Evolutionary conservation across 2,329 filamentous ascomycete species (phyloP).

Genomic region (Arthrobotrys entomopaga): DNA sequence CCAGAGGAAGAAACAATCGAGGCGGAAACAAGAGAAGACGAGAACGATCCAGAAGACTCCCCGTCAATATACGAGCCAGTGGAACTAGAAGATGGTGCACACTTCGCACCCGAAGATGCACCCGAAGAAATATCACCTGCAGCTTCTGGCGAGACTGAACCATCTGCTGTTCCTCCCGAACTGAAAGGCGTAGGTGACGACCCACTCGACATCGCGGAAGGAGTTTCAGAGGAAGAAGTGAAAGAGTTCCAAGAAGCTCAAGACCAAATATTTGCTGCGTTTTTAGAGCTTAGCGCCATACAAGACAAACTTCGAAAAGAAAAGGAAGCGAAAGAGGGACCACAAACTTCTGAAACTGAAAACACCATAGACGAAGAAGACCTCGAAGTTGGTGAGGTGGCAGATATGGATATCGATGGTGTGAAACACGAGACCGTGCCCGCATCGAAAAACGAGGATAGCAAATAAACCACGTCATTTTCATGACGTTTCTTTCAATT

Average conservation of each 20-base stretch:
- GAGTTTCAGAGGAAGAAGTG: conserved; percentile 47
- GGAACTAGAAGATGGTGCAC: conserved; percentile 46
- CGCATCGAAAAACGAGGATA: conserved; percentile 11
- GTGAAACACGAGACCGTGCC: conserved; percentile 10
- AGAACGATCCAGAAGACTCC: conserved; percentile 11
- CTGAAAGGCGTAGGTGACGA: conserved; percentile 18
- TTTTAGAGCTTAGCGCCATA: conserved; percentile 34
- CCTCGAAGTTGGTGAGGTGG: conserved; percentile 22
- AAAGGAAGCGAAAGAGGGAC: conserved; percentile 6
- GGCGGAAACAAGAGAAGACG: conserved; percentile 28
- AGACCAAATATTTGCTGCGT: conserved; percentile 52
- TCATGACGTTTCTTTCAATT: not conserved
- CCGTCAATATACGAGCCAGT: conserved; percentile 12
- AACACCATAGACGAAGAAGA: not conserved
- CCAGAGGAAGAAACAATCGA: conserved; percentile 30
- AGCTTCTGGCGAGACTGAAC: conserved; percentile 1
- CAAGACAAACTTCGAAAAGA: conserved; percentile 46
- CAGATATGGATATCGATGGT: conserved; percentile 26
- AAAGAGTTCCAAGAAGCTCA: conserved; percentile 52
- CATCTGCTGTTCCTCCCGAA: conserved; percentile 13
- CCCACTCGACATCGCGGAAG: conserved; percentile 45
- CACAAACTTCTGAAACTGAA: not conserved
- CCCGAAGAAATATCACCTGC: conserved; percentile 7
- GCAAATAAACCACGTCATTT: conserved; percentile 1
- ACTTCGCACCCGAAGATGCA: conserved; percentile 40